Conservation (phyloP, 345 rosid genomes). For the Jatropha curcas region DNA sequence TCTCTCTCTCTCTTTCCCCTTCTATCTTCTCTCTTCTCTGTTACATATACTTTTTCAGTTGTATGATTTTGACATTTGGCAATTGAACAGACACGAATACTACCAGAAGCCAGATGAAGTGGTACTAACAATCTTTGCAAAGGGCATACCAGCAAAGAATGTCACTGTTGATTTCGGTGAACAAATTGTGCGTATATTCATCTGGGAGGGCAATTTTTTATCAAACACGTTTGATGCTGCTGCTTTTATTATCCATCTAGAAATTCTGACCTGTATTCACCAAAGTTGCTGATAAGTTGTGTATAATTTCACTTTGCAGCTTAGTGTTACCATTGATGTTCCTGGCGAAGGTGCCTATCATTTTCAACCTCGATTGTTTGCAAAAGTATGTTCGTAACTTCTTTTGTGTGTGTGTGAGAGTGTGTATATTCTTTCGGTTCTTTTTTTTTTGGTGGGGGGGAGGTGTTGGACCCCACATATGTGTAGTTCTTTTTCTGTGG, state of each 20-base stretch:
- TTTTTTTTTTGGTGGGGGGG: no score
- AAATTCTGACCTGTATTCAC: neutral
- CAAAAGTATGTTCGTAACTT: conserved; percentile 53
- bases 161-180: conserved; percentile 73
- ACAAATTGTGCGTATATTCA: conserved; percentile 62
- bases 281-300: neutral
- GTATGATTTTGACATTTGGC: neutral
- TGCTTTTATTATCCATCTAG: neutral
- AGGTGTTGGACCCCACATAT: no score
- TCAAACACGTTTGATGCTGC: neutral
- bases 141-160: conserved; percentile 57
- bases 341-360: conserved; percentile 71
- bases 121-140: conserved; percentile 82
- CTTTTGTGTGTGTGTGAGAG: neutral
- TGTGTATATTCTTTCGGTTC: no score
- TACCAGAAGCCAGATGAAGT: conserved; percentile 91
- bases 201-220: neutral
- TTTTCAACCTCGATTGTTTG: conserved; percentile 84
- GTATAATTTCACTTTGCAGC: conserved; percentile 35
- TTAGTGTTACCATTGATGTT: conserved; percentile 62
- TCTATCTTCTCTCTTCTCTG: no score
- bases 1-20: no score
- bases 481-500: no score
- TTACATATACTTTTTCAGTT: neutral
- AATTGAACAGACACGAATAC: conserved; percentile 64